Evolutionary conservation across 768 basidiomycete genomes (phyloP), one percentile per base, ranked within the genome.

Genomic region (Phallus indusiatus): DNA sequence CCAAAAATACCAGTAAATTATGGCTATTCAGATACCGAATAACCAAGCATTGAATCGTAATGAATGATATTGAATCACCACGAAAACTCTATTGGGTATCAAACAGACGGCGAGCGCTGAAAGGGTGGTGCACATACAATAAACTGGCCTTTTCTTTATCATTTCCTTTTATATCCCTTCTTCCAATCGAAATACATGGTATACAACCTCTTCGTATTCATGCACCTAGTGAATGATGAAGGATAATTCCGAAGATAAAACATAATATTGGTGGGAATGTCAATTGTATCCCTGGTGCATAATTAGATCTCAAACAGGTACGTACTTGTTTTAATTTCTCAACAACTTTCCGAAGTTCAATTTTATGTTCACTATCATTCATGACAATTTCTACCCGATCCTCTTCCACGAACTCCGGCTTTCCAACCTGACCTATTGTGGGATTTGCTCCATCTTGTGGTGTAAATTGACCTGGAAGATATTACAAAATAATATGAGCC

Each of bases 121-220:
- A 3, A 28, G 28, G 28, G 28, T 3, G 28, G 7, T 28, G 7
- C 7, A 28, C 28, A 28, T 28, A 28, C 28, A 28, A 28, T 28
- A 11, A 10, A 42, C 9, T 42, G 12, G 42, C n/a, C n/a, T 12
- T 42, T 42, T 42, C 42, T 10, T 42, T 42, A 2, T 42, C 28
- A 6, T 24, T 17, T 54, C 2, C 17, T 36, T 9, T 55, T 46
- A 55, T 11, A 55, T 42, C 16, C 47, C 54, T 51, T 76, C 71
- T 65, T 80, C 76, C 1, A 79, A 66, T 48, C 72, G 75, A 66
- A 81, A 79, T 1, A 83, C 78, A 61, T 82, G 79, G 61, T 81
- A 81, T 5, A 77, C 80, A 52, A 81, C 78, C 65, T 81, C 77
- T 67, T 82, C 81, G 61, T 82, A 81, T 8, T 80, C 80, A 64